Evolutionary conservation across 225 moss, liverwort and hornwort species (phyloP), one percentile per base, ranked within the genome.

Genomic region (Bryoerythrophyllum caledonicum): DNA sequence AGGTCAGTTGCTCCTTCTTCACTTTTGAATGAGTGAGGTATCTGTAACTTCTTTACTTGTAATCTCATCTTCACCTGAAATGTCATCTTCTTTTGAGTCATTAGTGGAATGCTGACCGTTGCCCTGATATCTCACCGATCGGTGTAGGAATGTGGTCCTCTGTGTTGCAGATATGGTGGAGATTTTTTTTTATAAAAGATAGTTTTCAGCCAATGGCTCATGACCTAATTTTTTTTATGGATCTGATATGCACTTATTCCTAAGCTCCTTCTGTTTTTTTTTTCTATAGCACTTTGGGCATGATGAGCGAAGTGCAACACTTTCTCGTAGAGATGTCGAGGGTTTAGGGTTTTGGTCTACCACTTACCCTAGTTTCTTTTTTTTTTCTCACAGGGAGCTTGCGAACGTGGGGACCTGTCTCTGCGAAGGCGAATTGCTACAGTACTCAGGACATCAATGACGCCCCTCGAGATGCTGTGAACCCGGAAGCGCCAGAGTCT

Each of bases 301-400:
- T 70, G 56, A 41, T 57, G 24, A 56, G 38, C 25, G 15, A 56
- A 56, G 38, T 25, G 70, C 56, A 25, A 57, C 7, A 58, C 17
- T 37, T 54, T 54, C 7, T 37, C 23, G 51, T 68, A 30, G n/a
- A 38, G 25, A 25, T 40, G 26, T 43, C 9, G 55, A 54, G 26
- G 65, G 54, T 26, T 26, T 10, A 37, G 16, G 20, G 13, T 65
- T 53, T 40, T 53, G 26, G n/a, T 74, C 38, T 40, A 54, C 41
- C 55, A 55, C 74, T 40, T 54, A 5, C 19, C 27, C 11, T 60
- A 15, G 27, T 55, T n/a, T 63, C 1, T 12, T 34, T 35, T 11
- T 40, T n/a, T n/a, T n/a, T 15, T 57, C 71, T 26, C 19, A 78
- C 68, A 81, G 77, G 73, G 52, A 73, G 61, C 59, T 72, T 77